Conservation (phyloP, 768 basidiomycete species). For the Calocera cornea region DNA sequence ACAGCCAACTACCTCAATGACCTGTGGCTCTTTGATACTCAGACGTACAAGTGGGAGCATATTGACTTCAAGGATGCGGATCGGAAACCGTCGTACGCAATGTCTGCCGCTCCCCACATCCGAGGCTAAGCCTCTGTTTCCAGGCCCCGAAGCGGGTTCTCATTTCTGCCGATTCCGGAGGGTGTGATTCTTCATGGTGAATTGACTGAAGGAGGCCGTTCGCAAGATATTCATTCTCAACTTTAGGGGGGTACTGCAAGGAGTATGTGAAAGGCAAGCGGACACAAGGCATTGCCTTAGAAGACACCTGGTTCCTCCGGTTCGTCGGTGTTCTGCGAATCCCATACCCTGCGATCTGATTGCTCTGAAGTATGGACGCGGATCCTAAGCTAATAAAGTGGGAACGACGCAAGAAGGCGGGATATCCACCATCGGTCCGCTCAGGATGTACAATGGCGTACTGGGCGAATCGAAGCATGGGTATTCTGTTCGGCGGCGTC, state of each 20-base stretch:
- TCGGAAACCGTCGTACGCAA: slow-evolving; percentile 52
- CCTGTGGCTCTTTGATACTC: slow-evolving; percentile 73
- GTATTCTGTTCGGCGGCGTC: slow-evolving; percentile 78
- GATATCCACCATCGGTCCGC: slow-evolving; percentile 55
- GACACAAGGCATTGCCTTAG: slow-evolving; percentile 71
- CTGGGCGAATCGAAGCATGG: slow-evolving; percentile 54
- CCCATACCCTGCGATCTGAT: neutral
- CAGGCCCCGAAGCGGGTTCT: slow-evolving; percentile 46
- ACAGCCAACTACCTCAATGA: slow-evolving; percentile 71
- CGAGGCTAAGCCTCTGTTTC: neutral
- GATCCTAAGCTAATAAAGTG: slow-evolving; percentile 52
- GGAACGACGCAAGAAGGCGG: slow-evolving; percentile 70
- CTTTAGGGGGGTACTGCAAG: slow-evolving; percentile 75
- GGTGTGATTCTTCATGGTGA: slow-evolving; percentile 69
- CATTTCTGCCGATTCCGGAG: slow-evolving; percentile 62
- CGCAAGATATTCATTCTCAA: neutral
- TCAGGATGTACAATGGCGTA: slow-evolving; percentile 80
- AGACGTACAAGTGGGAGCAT: slow-evolving; percentile 75
- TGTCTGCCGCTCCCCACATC: neutral
- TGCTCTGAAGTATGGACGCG: slow-evolving; percentile 27
- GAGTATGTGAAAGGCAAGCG: slow-evolving; percentile 78
- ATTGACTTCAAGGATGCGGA: slow-evolving; percentile 62
- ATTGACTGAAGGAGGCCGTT: slow-evolving; percentile 1
- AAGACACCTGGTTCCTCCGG: slow-evolving; percentile 82
- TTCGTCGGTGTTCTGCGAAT: slow-evolving; percentile 23